Conservation (phyloP, 495 filamentous ascomycete species). For the Glonium stellatum region DNA sequence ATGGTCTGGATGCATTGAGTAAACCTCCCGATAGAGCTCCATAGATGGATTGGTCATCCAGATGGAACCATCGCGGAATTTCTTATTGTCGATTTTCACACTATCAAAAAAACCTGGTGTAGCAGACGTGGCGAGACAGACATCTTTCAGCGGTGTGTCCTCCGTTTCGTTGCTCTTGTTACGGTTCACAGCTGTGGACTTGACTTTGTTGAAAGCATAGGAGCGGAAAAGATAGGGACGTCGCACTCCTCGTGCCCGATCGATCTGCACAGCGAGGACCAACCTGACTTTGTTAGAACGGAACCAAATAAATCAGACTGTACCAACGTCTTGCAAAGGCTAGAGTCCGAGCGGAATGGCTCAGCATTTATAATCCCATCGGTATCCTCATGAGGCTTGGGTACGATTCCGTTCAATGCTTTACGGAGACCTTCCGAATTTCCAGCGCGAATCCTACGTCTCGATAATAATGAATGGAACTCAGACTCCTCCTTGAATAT, state of each 20-base stretch:
- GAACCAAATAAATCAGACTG: background rate
- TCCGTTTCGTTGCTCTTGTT: background rate
- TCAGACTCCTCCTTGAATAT: background rate
- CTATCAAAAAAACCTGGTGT: background rate
- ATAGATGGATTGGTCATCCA: constrained; percentile 2
- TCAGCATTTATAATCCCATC: background rate
- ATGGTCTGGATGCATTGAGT: background rate
- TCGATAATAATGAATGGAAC: background rate
- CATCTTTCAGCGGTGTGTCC: background rate
- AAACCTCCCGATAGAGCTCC: background rate
- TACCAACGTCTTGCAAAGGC: background rate
- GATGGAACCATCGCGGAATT: constrained; percentile 2
- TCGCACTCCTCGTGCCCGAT: background rate
- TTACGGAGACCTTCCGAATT: background rate
- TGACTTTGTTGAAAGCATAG: background rate
- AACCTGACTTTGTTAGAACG: background rate
- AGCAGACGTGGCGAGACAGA: background rate
- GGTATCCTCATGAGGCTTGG: background rate
- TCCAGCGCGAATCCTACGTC: background rate
- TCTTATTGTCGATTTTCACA: background rate
- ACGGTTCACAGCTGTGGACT: background rate
- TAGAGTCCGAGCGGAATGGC: background rate
- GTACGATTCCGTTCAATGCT: background rate
- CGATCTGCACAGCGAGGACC: background rate
- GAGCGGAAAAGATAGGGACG: constrained; percentile 1